Base-by-base conservation (phyloP, 2,329 filamentous ascomycete species). In the Neospermospora avenae region DNA sequence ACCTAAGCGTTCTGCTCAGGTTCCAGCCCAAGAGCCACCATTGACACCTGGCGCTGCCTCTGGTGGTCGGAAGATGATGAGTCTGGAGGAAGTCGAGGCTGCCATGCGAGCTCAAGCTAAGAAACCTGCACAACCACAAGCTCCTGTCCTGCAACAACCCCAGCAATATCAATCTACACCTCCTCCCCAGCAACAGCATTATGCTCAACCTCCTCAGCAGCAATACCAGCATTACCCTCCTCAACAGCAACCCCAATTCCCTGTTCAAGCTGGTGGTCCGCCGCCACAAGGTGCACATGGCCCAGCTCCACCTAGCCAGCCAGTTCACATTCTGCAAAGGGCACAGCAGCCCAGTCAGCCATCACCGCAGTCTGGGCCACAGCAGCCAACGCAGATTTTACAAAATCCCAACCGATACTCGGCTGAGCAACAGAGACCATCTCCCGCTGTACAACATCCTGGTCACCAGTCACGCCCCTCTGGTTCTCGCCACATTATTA, bases 21-120 rank as follows among this genome's bases (percentile, higher is more conserved):
- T 67, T 45, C 59, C 67, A 45, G 62, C 67, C 57, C 58, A 67
- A 22, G 64, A 68, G 18, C 61, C 67, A 44, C 58, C 67, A 49
- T 68, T 71, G n/a, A 67, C 72, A 28, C 70, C 73, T 57, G 68
- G 72, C 63, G 69, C 70, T 35, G 65, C 73, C 35, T 68, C 73
- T 54, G 69, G 73, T 65, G 69, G 81, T 44, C 86, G 86, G 70
- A 97, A 93, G 78, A 88, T 97, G 77, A 87, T 99, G 89, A 98
- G 91, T 70, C 75, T 99, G 70, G 95, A 98, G 73, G 95, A 99
- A 77, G 93, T 99, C 20, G 95, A 99, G 77, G 93, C 93, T 57
- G 87, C 91, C 65, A 93, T 99, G 88, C 85, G 90, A 62, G 81
- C 84, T 35, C 88, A 93, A 67, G 77, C 84, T 34, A 82, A 84